phyloP scores from a whole-genome alignment of 768 basidiomycete genomes.

The Lentinula aciculospora region DNA sequence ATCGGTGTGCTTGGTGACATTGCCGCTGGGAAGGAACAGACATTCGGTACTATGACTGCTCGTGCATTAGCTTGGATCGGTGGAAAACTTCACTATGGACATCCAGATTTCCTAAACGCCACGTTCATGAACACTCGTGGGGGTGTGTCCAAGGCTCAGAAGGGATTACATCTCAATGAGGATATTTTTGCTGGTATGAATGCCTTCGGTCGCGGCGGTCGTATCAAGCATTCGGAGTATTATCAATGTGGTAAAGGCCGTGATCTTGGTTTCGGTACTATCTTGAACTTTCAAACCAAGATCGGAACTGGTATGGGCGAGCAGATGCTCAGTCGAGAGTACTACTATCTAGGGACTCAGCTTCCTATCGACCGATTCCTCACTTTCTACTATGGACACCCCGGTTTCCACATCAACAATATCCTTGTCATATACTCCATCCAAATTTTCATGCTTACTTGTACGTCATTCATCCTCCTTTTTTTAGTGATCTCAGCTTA shows the following conservation, averaged over 20 bases:
- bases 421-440: slow-evolving; percentile 98
- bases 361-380: slow-evolving; percentile 97
- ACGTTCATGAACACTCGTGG: slow-evolving; percentile 98
- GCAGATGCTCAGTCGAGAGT: slow-evolving; percentile 99
- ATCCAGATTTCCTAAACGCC: slow-evolving; percentile 98
- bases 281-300: slow-evolving; percentile 99
- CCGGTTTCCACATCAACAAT: slow-evolving; percentile 99
- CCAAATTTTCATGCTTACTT: slow-evolving; percentile 93
- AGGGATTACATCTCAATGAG: slow-evolving; percentile 96
- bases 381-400: slow-evolving; percentile 99
- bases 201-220: slow-evolving; percentile 94
- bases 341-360: slow-evolving; percentile 98
- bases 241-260: slow-evolving; percentile 99
- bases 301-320: slow-evolving; percentile 99
- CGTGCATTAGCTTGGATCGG: slow-evolving; percentile 95
- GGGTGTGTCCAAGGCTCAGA: slow-evolving; percentile 98
- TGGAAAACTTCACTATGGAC: slow-evolving; percentile 97
- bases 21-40: slow-evolving; percentile 99
- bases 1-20: slow-evolving; percentile 99
- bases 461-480: slow-evolving; percentile 41
- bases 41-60: slow-evolving; percentile 97
- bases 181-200: slow-evolving; percentile 99
- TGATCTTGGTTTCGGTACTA: slow-evolving; percentile 98
- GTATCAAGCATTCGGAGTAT: slow-evolving; percentile 99
- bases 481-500: slow-evolving; percentile 8